Base-by-base conservation (phyloP, 495 filamentous ascomycete species). In the Darksidea phi region DNA sequence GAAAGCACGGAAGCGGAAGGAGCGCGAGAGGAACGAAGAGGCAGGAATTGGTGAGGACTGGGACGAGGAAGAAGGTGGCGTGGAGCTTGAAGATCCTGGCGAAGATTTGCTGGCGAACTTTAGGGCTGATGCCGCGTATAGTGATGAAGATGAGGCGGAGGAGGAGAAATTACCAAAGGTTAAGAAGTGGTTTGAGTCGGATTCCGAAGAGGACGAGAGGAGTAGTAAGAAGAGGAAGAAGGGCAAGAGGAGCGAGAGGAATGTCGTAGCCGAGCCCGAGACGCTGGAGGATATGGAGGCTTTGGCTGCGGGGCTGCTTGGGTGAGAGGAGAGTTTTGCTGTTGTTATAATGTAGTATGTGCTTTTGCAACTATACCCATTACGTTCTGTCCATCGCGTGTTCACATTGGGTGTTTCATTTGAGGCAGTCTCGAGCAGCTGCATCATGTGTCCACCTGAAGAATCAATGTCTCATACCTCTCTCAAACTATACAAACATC, bases 261-360 rank as follows among this genome's bases (percentile, higher is more conserved):
- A 81, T 64, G 77, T 79, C 59, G 77, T 77, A 20, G 75, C 83
- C 41, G 84, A 88, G 73, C 89, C 90, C 54, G 85, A 92, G 73
- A 95, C 87, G 23, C 73, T 96, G 76, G 89, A 93, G 68, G 90
- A 96, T 79, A 76, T 96, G 72, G 93, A 97, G 75, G 85, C 87
- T 54, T 69, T 95, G 80, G 93, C 93, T 64, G 83, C 87, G 63
- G 91, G 89, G 1, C 75, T 97, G 70, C 78, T 97, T 68, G 87
- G 43, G 8, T 64, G 43, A 32, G 28, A 10, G 3, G 28, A 10
- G 10, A 10, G 28, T 3, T 32, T 32, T 10, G 28, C 28, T 32
- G 4, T 4, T 32, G 10, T 32, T 32, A 4, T 10, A 32, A 32
- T 32, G 28, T 32, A 32, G 4, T 4, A 32, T 3, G 10, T 32